Evolutionary conservation across 768 basidiomycete genomes (phyloP).

Genomic region (Tylopilus balloui): DNA sequence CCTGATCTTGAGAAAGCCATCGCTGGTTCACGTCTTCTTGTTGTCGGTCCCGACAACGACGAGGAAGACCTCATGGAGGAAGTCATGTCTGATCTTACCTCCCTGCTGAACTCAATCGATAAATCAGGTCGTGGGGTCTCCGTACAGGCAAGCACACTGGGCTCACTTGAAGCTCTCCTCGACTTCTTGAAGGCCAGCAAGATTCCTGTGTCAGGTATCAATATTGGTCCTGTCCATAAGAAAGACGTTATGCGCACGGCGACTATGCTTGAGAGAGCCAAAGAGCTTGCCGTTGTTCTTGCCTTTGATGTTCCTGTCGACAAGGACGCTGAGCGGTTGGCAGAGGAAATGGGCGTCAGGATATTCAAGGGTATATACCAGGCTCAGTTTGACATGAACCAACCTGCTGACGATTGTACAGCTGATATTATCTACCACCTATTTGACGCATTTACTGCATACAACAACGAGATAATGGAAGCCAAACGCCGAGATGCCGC

Average conservation of each 20-base stretch:
- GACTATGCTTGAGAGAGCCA: slow-evolving; percentile 93
- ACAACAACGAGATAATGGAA: slow-evolving; percentile 87
- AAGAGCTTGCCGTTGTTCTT: slow-evolving; percentile 90
- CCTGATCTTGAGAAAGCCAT: slow-evolving; percentile 97
- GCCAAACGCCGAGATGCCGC: slow-evolving; percentile 91
- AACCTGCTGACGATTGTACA: slow-evolving; percentile 33
- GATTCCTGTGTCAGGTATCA: slow-evolving; percentile 96
- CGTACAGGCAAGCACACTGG: slow-evolving; percentile 95
- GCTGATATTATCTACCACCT: slow-evolving; percentile 99
- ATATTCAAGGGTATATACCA: slow-evolving; percentile 83
- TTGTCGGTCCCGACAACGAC: slow-evolving; percentile 92
- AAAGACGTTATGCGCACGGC: slow-evolving; percentile 90
- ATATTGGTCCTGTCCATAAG: slow-evolving; percentile 96
- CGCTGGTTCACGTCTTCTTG: slow-evolving; percentile 90
- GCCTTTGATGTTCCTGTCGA: slow-evolving; percentile 96
- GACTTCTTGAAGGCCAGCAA: slow-evolving; percentile 95
- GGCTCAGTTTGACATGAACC: neutral
- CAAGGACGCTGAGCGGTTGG: slow-evolving; percentile 86
- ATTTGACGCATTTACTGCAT: slow-evolving; percentile 93
- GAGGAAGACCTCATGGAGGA: slow-evolving; percentile 93
- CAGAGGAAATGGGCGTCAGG: slow-evolving; percentile 90
- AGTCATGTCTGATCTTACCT: slow-evolving; percentile 93
- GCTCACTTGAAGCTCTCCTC: slow-evolving; percentile 92
- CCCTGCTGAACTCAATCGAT: slow-evolving; percentile 84
- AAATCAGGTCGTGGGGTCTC: slow-evolving; percentile 96